Percentiles rank a stretch among this genome's conserved stretches.
Conservation (phyloP, 148 eudicot species). For the Spergularia marina region DNA sequence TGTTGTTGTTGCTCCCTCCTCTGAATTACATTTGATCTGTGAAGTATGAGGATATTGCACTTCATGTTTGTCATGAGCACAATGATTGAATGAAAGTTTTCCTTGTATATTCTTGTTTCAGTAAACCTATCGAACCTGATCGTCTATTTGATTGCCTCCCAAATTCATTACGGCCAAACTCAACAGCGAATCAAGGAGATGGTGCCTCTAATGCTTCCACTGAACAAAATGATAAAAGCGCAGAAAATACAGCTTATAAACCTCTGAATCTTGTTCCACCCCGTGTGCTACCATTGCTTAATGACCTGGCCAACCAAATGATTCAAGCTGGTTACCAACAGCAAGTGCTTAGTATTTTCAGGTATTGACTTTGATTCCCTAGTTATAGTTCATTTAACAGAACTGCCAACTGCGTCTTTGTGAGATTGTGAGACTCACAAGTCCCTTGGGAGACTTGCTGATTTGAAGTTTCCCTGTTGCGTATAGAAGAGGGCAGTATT, state of each 20-base stretch:
- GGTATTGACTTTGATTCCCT: slow-evolving; percentile 34
- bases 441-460: no score
- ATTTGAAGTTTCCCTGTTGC: no score
- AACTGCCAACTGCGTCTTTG: no score
- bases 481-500: no score
- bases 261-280: slow-evolving; percentile 62
- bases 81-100: not conserved
- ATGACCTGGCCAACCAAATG: slow-evolving; percentile 69
- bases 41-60: not conserved
- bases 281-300: slow-evolving; percentile 69
- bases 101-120: slow-evolving; percentile 31
- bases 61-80: not conserved
- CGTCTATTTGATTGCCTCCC: slow-evolving; percentile 82
- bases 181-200: slow-evolving; percentile 47
- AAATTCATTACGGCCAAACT: slow-evolving; percentile 55
- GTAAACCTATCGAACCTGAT: slow-evolving; percentile 95
- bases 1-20: not conserved
- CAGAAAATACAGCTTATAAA: slow-evolving; percentile 43
- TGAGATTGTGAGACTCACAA: no score
- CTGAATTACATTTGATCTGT: not conserved
- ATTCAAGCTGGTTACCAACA: slow-evolving; percentile 76
- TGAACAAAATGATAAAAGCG: slow-evolving; percentile 39
- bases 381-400: not conserved
- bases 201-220: slow-evolving; percentile 29
- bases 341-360: slow-evolving; percentile 60